Base-by-base conservation (phyloP, 2,329 filamentous ascomycete genomes). In the Myriangium duriaei region DNA sequence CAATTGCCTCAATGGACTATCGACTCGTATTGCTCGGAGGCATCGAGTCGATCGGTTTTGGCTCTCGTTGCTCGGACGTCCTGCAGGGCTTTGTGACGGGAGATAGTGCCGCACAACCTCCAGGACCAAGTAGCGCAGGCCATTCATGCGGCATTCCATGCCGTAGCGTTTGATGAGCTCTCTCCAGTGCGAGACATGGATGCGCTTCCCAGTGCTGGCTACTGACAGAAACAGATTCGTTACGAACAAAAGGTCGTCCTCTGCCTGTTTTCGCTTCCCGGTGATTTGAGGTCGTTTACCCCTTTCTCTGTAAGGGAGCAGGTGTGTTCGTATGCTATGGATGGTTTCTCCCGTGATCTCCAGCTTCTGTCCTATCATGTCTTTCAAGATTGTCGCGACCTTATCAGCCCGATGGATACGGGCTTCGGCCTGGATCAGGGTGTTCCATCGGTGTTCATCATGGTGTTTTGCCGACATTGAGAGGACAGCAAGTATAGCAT, bases 131-230 rank as follows among this genome's bases (percentile, higher is more conserved):
- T 62, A 62, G 41, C 63, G 60, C 5, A 79, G 56, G 19, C 71
- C 67, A 11, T 64, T 50, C 49, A 73, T 65, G 11, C 64, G 60
- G 5, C 66, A 59, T 6, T 59, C 52, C 69, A 74, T 77, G 3
- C 75, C 76, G 32, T 72, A 64, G 17, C 74, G 66, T 32, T 70
- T 70, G 30, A 80, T 49, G 7, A 76, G 59, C 49, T 79, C 73
- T 32, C 58, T 54, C 76, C 76, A 81, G 45, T 54, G 3, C 61
- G 55, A 14, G 57, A 58, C 15, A 71, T 39, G 55, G 45, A 39
- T 56, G 56, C 12, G 63, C 65, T 28, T 54, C 4, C 46, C 46
- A 11, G 51, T 42, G 57, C 42, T 63, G 55, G 35, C 72, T 59
- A 30, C 71, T 57, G 32, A 58, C 39, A 69, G 62, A 19, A 69